A percentile compares a stretch with the other conserved stretches of the same genome.
Evolutionary conservation across 2,329 filamentous ascomycete species (phyloP).

Genomic region (Xylaria sp.): DNA sequence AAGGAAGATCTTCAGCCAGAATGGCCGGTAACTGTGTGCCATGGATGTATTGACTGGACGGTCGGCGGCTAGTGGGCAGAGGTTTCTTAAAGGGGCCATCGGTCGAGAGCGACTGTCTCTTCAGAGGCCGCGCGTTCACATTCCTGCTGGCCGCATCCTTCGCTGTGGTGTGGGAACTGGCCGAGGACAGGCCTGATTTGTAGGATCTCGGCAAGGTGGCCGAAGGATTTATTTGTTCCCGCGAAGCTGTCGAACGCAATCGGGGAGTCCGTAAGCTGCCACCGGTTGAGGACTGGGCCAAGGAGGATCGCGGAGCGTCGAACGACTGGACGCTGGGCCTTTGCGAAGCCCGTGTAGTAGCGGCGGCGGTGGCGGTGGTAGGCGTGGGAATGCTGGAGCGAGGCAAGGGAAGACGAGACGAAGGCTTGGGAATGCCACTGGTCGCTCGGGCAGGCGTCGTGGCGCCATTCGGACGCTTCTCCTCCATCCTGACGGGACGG

Average conservation of each 20-base stretch:
- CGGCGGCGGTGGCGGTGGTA: constrained; percentile 25
- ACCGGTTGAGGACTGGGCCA: constrained; percentile 34
- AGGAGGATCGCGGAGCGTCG: constrained; percentile 36
- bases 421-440: constrained; percentile 46
- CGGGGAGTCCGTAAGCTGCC: constrained; percentile 39
- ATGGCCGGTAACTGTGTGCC: constrained; percentile 30
- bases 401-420: constrained; percentile 48
- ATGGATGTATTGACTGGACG: constrained; percentile 41
- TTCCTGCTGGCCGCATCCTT: constrained; percentile 36
- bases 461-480: constrained; percentile 36
- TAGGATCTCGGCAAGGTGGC: constrained; percentile 41
- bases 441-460: constrained; percentile 33
- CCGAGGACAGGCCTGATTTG: constrained; percentile 38
- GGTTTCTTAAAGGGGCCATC: constrained; percentile 41
- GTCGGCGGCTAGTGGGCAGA: constrained; percentile 37
- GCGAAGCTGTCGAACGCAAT: constrained; percentile 43
- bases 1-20: constrained; percentile 26
- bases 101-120: constrained; percentile 34
- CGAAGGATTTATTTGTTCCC: constrained; percentile 43
- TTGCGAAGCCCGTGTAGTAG: constrained; percentile 19
- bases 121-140: constrained; percentile 34
- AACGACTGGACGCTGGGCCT: constrained; percentile 27
- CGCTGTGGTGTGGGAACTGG: constrained; percentile 39
- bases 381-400: constrained; percentile 41
- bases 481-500: constrained; percentile 42